phyloP scores from a whole-genome alignment of 176 grass and related monocot species.

The Phragmites australis region DNA sequence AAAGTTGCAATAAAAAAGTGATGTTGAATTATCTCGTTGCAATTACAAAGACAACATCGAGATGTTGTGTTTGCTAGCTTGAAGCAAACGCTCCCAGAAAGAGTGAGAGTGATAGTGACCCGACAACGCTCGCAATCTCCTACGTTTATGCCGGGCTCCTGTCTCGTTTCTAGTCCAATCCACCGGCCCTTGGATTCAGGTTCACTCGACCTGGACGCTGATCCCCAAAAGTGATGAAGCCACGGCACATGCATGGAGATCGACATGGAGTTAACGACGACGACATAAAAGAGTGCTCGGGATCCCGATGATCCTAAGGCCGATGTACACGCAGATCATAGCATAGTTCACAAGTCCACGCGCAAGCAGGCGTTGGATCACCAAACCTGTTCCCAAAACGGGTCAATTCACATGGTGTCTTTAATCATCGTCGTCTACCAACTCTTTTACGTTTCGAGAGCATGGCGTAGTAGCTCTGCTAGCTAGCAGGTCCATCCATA shows the following conservation, averaged over 20 bases:
- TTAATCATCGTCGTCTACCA: neutral
- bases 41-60: too few relatives aligned
- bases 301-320: slow-evolving; percentile 35
- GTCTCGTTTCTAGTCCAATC: neutral
- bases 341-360: neutral
- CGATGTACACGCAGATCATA: slow-evolving; percentile 27
- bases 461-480: neutral
- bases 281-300: slow-evolving; percentile 34
- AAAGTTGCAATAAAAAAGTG: too few relatives aligned
- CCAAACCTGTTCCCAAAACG: neutral
- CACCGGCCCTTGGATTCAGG: slow-evolving; percentile 10
- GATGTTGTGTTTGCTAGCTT: too few relatives aligned
- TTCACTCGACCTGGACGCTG: neutral
- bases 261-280: slow-evolving; percentile 11
- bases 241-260: neutral
- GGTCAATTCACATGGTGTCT: neutral
- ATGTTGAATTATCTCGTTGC: too few relatives aligned
- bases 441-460: neutral
- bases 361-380: slow-evolving; percentile 30
- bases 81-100: neutral
- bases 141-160: neutral
- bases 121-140: neutral
- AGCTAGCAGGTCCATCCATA: too few relatives aligned
- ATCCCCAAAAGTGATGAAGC: neutral
- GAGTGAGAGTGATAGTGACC: neutral